phyloP scores from a whole-genome alignment of 257 asterid species.

The Nicotiana obtusifolia region DNA sequence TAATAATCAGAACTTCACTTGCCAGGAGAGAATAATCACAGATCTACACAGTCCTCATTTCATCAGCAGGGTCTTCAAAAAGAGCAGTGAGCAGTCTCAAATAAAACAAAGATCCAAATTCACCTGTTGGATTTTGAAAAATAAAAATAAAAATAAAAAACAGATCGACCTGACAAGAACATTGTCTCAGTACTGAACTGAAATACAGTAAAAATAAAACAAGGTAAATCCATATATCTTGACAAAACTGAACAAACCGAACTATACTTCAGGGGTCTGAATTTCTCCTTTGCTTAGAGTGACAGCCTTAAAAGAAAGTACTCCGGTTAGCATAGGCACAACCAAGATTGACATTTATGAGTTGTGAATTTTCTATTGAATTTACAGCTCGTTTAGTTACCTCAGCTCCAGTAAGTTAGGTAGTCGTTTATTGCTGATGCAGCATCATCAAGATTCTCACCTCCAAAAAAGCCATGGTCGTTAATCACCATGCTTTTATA shows the following conservation, averaged over 20 bases:
- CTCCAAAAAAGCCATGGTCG: slow-evolving; percentile 14
- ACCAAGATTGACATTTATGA: too few relatives aligned
- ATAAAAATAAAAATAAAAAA: not conserved
- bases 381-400: too few relatives aligned
- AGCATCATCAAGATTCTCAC: slow-evolving; percentile 64
- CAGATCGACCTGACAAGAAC: not conserved
- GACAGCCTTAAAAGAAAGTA: not conserved
- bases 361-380: too few relatives aligned
- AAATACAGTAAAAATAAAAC: not conserved
- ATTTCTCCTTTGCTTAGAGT: not conserved
- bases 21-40: slow-evolving; percentile 17
- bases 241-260: not conserved
- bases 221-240: not conserved
- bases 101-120: not conserved
- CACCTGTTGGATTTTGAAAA: not conserved
- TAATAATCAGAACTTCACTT: not conserved
- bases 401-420: not conserved
- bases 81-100: not conserved
- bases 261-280: not conserved
- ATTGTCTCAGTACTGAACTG: not conserved
- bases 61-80: not conserved
- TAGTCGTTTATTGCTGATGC: slow-evolving; percentile 42
- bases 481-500: not conserved
- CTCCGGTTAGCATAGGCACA: not conserved
- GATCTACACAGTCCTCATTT: slow-evolving; percentile 11